Base-by-base conservation (phyloP, 257 asterid genomes). In the Ilex aquifolium region DNA sequence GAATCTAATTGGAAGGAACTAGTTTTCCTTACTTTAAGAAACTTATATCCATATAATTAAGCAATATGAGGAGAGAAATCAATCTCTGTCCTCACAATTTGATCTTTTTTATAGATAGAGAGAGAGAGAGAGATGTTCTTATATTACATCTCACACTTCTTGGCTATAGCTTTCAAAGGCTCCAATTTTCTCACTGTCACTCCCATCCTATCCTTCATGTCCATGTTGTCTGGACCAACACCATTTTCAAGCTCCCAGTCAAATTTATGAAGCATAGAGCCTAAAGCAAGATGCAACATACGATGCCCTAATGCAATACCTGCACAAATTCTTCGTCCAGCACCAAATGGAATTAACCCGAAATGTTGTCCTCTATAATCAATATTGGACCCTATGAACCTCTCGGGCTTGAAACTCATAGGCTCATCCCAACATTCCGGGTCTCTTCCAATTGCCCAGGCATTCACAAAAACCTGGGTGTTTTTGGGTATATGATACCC, bases 321-420 rank as follows among this genome's bases (percentile, higher is more conserved):
- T 9, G 55, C 72, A 4, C 66, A 68, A 27, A 68, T 68, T 7
- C 66, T 60, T 14, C 72, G 8, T 2, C 72, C 72, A 1, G 62
- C 72, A 39, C 72, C 72, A 61, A 68, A 68, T 4, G 72, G 72
- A 0, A 68, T 44, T 9, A 66, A 55, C 51, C 13, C 71, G 32
- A 48, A 66, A 58, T 59, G 51, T 9, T 66, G 71, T 0, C 66
- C 72, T 14, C 39, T 67, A 21, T 48, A 17, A 0, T 52, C 72
- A 5, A 60, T 0, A 13, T 68, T 68, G 0, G 62, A 60, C 7
- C 57, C 72, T 13, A 68, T 44, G 44, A 60, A 68, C 62, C 72
- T 68, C 48, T 68, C 72, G 0, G 72, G 72, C 39, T 52, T 52
- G 56, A 68, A 68, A 51, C 32, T 30, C 52, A 60, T 31, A 31